phyloP scores from a whole-genome alignment of 768 basidiomycete genomes.

The Ramaria sp. region DNA sequence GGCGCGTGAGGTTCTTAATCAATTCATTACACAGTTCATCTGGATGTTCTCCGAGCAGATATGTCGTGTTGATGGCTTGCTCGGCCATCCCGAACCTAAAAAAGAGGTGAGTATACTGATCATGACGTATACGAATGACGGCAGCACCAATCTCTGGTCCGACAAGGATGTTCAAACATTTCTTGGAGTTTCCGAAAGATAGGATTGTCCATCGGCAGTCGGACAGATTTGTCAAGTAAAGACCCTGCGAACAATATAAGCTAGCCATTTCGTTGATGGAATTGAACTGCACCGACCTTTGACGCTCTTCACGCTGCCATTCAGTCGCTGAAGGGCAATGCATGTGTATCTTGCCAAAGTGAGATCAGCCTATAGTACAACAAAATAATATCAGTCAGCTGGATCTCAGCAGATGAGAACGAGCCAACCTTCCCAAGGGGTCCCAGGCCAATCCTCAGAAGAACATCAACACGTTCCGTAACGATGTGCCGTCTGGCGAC shows the following conservation, averaged over 20 bases:
- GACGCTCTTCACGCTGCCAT: conserved; percentile 93
- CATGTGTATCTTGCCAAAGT: conserved; percentile 90
- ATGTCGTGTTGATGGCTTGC: conserved; percentile 93
- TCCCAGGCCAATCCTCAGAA: conserved; percentile 83
- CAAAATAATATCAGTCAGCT: background rate
- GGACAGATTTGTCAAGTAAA: conserved; percentile 72
- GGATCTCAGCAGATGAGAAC: background rate
- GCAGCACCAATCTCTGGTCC: conserved; percentile 72
- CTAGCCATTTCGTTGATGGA: background rate
- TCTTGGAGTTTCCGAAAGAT: conserved; percentile 80
- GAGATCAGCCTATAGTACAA: conserved; percentile 56
- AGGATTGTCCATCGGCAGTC: conserved; percentile 77
- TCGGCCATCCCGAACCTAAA: conserved; percentile 81
- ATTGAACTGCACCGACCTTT: conserved; percentile 50
- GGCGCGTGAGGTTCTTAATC: conserved; percentile 68
- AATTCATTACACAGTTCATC: conserved; percentile 72
- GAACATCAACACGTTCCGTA: conserved; percentile 68
- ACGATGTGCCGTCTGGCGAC: conserved; percentile 71
- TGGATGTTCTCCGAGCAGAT: conserved; percentile 88
- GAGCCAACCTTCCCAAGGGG: conserved; percentile 60
- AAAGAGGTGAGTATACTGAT: background rate
- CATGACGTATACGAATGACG: background rate
- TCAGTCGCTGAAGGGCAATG: conserved; percentile 82
- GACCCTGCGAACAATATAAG: conserved; percentile 45
- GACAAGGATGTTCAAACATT: conserved; percentile 68